Base-by-base conservation (phyloP, 2,329 filamentous ascomycete species). In the Dactylellina cionopaga region DNA sequence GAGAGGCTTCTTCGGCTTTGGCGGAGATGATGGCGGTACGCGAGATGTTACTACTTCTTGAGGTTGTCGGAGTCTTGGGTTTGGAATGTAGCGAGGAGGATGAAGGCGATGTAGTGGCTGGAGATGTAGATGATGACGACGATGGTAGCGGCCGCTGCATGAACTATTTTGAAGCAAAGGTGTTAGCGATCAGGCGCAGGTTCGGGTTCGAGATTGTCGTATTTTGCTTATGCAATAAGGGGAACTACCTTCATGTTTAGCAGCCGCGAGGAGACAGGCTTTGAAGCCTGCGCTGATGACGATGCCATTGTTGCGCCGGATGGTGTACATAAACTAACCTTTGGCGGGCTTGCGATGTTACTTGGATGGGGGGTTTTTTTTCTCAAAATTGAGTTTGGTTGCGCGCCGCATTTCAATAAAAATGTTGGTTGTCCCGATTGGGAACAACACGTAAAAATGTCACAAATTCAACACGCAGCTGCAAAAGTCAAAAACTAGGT, bases 201-300 rank as follows among this genome's bases (percentile, higher is more conserved):
- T 17, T n/a, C 10, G 7, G 6, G 44, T 51, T n/a, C n/a, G n/a
- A n/a, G n/a, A n/a, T n/a, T n/a, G n/a, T n/a, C n/a, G 10, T 62
- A 17, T n/a, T 39, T 35, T 27, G 17, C 13, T 31, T 44, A 10
- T 19, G 22, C 5, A 25, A 39, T 17, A n/a, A 19, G 43, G 13
- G n/a, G 29, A 7, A 15, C 25, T 39, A 65, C 68, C 55, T 72
- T 72, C 68, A 72, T 72, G 39, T 72, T 72, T 31, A 72, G 44
- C 3, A 72, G 59, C 10, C 68, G 51, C 5, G 68, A 65, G 11
- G 68, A 72, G 9, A 65, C 68, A 24, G 65, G 65, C 35, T 71
- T 71, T 19, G 58, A 44, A 35, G 65, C 65, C 52, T 49, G 56
- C 6, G 62, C 29, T 2, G 44, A 17, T 46, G 49, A 44, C 15